phyloP scores from a whole-genome alignment of 2,329 filamentous ascomycete genomes.

The Venturia nashicola region DNA sequence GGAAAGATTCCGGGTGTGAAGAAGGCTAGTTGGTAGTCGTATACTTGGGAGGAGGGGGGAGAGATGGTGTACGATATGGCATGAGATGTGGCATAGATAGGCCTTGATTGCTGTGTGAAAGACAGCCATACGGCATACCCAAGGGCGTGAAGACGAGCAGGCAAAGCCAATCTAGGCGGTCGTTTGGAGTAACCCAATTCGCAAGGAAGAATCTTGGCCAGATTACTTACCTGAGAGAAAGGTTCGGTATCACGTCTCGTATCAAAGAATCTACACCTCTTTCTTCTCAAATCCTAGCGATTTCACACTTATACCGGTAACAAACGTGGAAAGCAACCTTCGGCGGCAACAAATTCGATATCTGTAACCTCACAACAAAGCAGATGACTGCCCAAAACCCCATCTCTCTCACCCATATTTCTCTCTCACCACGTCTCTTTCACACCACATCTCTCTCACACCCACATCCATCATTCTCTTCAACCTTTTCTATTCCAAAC shows the following conservation, averaged over 20 bases:
- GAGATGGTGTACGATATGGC: neutral
- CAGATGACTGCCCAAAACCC: neutral
- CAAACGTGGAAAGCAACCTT: neutral
- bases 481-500: neutral
- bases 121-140: neutral
- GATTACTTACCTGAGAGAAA: neutral
- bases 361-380: neutral
- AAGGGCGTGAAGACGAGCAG: neutral
- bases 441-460: neutral
- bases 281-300: neutral
- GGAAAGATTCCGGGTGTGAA: slow-evolving; percentile 84
- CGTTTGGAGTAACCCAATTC: neutral
- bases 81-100: neutral
- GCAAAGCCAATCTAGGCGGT: neutral
- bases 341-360: neutral
- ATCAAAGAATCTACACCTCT: neutral
- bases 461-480: neutral
- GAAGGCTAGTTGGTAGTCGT: slow-evolving; percentile 86
- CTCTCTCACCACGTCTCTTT: neutral
- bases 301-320: neutral
- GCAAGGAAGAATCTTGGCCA: no score
- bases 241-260: neutral
- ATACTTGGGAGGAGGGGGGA: neutral
- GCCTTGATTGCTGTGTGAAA: neutral
- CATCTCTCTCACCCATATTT: neutral